Evolutionary conservation across 306 rosid species (phyloP), one percentile per base, ranked within the genome.

Genomic region (Cercis canadensis): DNA sequence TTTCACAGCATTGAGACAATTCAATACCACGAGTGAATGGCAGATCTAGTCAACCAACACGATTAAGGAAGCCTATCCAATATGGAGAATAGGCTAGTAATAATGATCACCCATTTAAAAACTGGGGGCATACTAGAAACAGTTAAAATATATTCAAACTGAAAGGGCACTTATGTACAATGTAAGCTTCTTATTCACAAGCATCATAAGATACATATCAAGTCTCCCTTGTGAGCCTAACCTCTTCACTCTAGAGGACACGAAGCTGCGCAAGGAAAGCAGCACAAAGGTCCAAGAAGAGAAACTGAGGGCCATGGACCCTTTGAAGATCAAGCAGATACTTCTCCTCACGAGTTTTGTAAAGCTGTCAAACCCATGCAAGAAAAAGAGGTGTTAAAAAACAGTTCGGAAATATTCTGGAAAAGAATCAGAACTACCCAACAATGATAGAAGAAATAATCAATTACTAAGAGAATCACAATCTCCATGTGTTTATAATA

Each of bases 281-380:
- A 2, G 97, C 97, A 68, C 98, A 93, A 16, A 93, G 98, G 80
- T 87, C 97, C 85, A 93, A 70, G 92, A 93, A 93, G 62, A 93
- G 89, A 77, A 93, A 85, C 77, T 93, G 97, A 1, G 98, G 96
- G 13, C 98, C 98, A 73, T 88, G 88, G 8, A 93, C 89, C 86
- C 96, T 78, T 83, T 93, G 98, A 53, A 93, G 84, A 84, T 93
- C 98, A 62, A 93, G 94, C 56, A 93, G 85, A 69, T 93, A 90
- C 87, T 90, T 93, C 75, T 90, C 98, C 73, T 84, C 98, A 40
- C 86, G 85, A 45, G 93, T 81, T 79, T 93, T 93, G 78, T 85
- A 93, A 15, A 93, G 89, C 98, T 93, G 93, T 39, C 43, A 64
- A 82, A 21, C 44, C 12, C 66, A 62, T 49, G 18, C 18, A 54